Evolutionary conservation across 108 stramenopile species (phyloP), one percentile per base, ranked within the genome.

Genomic region (Skeletonema grethae): DNA sequence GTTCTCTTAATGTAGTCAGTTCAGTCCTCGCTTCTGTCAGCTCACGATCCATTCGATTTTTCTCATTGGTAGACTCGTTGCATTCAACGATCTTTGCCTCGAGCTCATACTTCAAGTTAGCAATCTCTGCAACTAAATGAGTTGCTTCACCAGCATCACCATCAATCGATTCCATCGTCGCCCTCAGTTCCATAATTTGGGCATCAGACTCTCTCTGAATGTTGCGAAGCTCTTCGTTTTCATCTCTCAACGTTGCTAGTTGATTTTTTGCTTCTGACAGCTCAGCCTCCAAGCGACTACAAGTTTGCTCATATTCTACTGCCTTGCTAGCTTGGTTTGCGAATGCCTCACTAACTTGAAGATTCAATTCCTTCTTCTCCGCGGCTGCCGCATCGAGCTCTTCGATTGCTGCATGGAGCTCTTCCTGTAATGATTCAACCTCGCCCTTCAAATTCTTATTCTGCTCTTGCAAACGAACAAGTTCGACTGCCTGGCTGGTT

Each of bases 51-150:
- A 50, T 8, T 18, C 50, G 50, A 50, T 22, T 18, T 8, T 22
- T 50, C 50, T 50, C 50, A n/a, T 4, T 24, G 10, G 60, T 5
- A 34, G 35, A 35, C 63, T 70, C 69, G 46, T 73, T 55, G 29
- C 50, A 61, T 34, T 80, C 79, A 7, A 66, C 35, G 28, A 60
- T 32, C 57, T 73, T 73, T 41, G 63, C 43, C 45, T 57, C 67
- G 18, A 80, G 67, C 16, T 69, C 79, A 48, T 72, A 80, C 36
- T 38, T 72, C 67, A 80, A 65, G 16, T 67, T 68, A 4, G 79
- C 79, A 53, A 57, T 45, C 36, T 80, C 79, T n/a, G 73, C 73
- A 7, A 68, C 69, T 34, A 80, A 68, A 45, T 59, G 73, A 28
- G 65, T 64, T 2, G 50, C 36, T 57, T 80, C 79, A 25, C 67